Evolutionary conservation across 2,329 filamentous ascomycete genomes (phyloP), one percentile per base, ranked within the genome.

Genomic region (Tolypocladium guangdongense): DNA sequence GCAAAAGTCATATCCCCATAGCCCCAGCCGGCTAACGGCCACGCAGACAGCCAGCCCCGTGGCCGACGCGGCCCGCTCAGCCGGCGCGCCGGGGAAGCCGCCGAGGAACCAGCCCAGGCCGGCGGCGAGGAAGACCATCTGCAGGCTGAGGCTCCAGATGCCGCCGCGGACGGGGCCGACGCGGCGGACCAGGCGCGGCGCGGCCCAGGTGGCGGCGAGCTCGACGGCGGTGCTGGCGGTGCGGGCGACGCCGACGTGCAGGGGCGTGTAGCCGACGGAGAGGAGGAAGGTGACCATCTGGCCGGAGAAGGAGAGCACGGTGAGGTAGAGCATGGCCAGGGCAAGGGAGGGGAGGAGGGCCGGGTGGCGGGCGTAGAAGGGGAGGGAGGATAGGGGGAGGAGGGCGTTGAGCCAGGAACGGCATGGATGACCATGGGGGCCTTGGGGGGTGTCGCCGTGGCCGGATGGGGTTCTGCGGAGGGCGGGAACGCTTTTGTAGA

Each of bases 91-190:
- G 0, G 33, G n/a, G 18, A 43, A 33, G 51, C 16, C 35, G 22
- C 38, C 18, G 33, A 53, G 37, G 37, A 39, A 55, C 36, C 50
- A 52, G 46, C 45, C 18, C 11, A 54, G 27, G 4, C 73, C 78
- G 0, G 64, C 70, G 1, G 70, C 71, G 5, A 84, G 68, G 58
- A 77, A 82, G 3, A 71, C 54, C n/a, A 85, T 71, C 62, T 90
- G 85, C 79, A 83, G 87, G 53, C 78, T 83, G 11, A 85, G 63
- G 57, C 81, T 82, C 87, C 87, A 90, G 3, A 90, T 73, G 0
- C 86, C 87, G 0, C 78, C 75, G n/a, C 87, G 72, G 8, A 88
- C 71, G 1, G 76, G 69, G 0, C 83, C 81, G 39, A 85, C 76
- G 39, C 66, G 68, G 2, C 59, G 60, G 73, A 82, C 83, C 16